Conservation (phyloP, 371 early-diverging fungal genomes). For the Cokeromyces recurvatus region DNA sequence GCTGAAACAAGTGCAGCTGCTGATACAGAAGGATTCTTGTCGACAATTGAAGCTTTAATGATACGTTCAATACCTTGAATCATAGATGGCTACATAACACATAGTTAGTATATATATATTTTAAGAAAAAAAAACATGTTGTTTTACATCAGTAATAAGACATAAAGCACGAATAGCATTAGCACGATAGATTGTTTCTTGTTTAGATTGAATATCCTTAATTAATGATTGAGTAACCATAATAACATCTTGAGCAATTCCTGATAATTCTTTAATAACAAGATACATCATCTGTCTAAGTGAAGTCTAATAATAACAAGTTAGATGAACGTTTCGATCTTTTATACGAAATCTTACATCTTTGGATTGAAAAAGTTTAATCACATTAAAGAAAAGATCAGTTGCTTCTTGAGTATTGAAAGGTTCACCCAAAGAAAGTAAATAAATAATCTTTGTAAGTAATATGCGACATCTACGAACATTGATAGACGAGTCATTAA, state of each 20-base stretch:
- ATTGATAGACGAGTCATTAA: constrained; percentile 95
- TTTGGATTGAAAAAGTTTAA: constrained; percentile 94
- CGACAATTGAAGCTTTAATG: constrained; percentile 95
- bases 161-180: constrained; percentile 95
- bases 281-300: constrained; percentile 96
- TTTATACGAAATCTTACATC: no score
- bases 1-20: constrained; percentile 93
- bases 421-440: constrained; percentile 86
- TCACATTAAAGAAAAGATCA: constrained; percentile 94
- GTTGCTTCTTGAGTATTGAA: constrained; percentile 94
- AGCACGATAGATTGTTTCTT: constrained; percentile 86
- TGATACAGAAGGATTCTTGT: constrained; percentile 86
- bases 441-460: constrained; percentile 89
- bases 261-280: constrained; percentile 93
- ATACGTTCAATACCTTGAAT: constrained; percentile 94
- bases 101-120: no score
- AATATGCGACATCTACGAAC: constrained; percentile 90
- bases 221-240: constrained; percentile 95
- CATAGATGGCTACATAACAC: constrained; percentile 73
- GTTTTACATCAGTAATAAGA: constrained; percentile 84
- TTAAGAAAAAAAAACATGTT: no score
- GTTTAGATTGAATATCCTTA: constrained; percentile 95
- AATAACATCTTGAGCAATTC: constrained; percentile 92
- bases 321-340: no score
- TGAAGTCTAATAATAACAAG: constrained; percentile 57